Base-by-base conservation (phyloP, 2,329 filamentous ascomycete species). In the Fusarium sp. region DNA sequence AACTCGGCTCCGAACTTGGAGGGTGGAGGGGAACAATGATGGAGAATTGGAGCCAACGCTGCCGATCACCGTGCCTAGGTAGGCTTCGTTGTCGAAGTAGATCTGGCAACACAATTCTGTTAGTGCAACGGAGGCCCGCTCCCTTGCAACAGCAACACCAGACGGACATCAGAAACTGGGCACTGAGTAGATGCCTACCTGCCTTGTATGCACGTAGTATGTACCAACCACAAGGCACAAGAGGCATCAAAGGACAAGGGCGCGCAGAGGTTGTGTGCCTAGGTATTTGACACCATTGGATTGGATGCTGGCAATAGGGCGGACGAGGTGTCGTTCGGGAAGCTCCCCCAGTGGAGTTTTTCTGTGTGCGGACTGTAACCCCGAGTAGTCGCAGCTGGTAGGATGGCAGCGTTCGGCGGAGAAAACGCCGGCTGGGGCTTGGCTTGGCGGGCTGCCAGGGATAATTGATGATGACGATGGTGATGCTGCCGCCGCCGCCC, bases 381-480 rank as follows among this genome's bases (percentile, higher is more conserved):
- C 33, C 42, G 50, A 58, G 59, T 51, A 51, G 62, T 46, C 50
- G 50, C 42, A 64, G 23, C 42, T 42, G 38, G 18, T 46, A 36
- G 50, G 50, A 61, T 61, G 38, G 27, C 50, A 61, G 50, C 36
- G 40, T 56, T 67, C 31, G 55, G 55, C 14, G 55, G 55, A 58
- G 42, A 70, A 65, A 70, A 54, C 23, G 67, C 40, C 53, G 64
- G 53, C 36, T 56, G 67, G 54, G 67, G 59, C 54, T 70, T 50
- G 61, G 67, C 67, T 70, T 69, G 66, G 58, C 62, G 34, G 54
- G 64, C 55, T 58, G 50, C 33, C 50, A 70, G 59, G 67, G 58
- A 67, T 53, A 57, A 13, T 40, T 38, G 55, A 60, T 54, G 46
- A 69, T 70, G 67, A 70, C 64, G 67, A 70, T 68, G 51, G 56